A percentile compares a stretch with the other conserved stretches of the same genome.
Evolutionary conservation across 2,329 filamentous ascomycete genomes (phyloP).

Genomic region (Fusarium guadeloupense): DNA sequence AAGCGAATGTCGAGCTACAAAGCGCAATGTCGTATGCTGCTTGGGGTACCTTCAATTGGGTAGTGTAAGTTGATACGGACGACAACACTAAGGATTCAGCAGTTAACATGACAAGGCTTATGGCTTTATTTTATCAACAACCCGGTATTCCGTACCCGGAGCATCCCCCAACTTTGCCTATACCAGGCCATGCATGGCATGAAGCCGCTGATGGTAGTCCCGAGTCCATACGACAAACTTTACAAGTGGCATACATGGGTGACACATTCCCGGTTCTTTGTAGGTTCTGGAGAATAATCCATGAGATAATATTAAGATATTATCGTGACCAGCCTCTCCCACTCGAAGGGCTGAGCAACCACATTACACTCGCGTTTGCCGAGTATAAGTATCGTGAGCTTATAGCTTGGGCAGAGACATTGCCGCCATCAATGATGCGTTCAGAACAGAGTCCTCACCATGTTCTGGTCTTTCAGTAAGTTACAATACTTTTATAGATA

Average conservation of each 20-base stretch:
- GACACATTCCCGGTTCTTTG: constrained; percentile 46
- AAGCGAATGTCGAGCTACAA: constrained; percentile 5
- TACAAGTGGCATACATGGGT: constrained; percentile 35
- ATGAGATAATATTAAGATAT: constrained; percentile 46
- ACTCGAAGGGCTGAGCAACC: constrained; percentile 3
- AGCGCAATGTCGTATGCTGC: constrained; percentile 37
- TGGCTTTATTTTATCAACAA: constrained; percentile 31
- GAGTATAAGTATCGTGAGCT: constrained; percentile 53
- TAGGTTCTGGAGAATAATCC: constrained; percentile 51
- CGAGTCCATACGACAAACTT: background rate
- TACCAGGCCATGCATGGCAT: constrained; percentile 27
- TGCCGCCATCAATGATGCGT: constrained; percentile 43
- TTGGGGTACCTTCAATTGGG: constrained; percentile 52
- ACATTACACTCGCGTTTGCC: constrained; percentile 39
- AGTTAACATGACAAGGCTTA: constrained; percentile 12
- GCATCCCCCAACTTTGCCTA: constrained; percentile 33
- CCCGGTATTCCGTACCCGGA: constrained; percentile 42
- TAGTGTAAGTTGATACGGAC: constrained; percentile 44
- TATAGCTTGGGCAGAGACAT: constrained; percentile 49
- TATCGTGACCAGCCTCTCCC: constrained; percentile 24
- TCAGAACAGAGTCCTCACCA: constrained; percentile 45
- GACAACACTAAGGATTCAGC: background rate
- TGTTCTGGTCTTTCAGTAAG: constrained; percentile 51
- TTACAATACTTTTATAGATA: background rate
- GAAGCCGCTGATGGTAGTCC: background rate